phyloP scores from a whole-genome alignment of 2,329 filamentous ascomycete species.

The Alternaria tenuissima region DNA sequence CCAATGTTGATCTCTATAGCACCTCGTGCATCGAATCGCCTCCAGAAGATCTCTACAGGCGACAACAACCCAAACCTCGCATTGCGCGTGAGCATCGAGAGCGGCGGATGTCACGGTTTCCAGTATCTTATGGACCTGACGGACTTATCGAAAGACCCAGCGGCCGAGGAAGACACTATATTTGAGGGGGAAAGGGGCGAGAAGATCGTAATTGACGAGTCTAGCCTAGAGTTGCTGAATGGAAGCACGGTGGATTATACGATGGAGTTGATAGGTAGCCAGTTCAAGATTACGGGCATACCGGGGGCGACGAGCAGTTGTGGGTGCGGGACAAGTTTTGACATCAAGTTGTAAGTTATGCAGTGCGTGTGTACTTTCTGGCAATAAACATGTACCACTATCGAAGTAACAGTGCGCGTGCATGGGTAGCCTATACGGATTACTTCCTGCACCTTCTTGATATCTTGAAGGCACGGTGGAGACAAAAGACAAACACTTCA shows the following conservation, averaged over 20 bases:
- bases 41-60: conserved; percentile 68
- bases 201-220: conserved; percentile 88
- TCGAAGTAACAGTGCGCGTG: background rate
- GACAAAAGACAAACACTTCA: no score
- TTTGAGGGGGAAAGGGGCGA: conserved; percentile 74
- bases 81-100: conserved; percentile 90
- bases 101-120: conserved; percentile 96
- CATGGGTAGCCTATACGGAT: background rate
- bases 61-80: conserved; percentile 77
- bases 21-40: conserved; percentile 72
- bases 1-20: conserved; percentile 86
- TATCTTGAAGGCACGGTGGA: background rate
- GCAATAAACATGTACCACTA: background rate
- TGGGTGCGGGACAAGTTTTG: conserved; percentile 97
- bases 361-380: background rate
- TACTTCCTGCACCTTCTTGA: background rate
- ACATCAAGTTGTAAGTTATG: conserved; percentile 69
- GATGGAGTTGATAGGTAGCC: conserved; percentile 90
- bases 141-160: conserved; percentile 60
- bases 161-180: conserved; percentile 80
- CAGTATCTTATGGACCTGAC: conserved; percentile 95
- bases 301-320: conserved; percentile 91
- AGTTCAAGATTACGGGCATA: conserved; percentile 97
- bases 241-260: conserved; percentile 97
- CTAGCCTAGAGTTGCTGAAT: conserved; percentile 86